phyloP scores from a whole-genome alignment of 805 yeast genomes.

The Candida tallmaniae region DNA sequence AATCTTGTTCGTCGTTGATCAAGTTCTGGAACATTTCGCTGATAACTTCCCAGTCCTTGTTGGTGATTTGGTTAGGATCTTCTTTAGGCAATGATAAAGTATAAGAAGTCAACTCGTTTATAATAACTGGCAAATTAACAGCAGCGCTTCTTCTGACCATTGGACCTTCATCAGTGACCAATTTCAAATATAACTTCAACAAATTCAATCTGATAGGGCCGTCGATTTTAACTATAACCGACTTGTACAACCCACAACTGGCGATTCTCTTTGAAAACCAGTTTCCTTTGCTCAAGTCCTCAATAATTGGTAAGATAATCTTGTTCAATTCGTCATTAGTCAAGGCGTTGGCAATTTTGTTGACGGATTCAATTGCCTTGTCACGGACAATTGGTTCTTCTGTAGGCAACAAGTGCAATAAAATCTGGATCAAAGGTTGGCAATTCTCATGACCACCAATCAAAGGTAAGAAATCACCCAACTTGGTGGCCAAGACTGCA shows the following conservation, averaged over 20 bases:
- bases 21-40: slow-evolving; percentile 78
- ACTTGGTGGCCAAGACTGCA: slow-evolving; percentile 86
- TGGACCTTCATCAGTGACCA: slow-evolving; percentile 89
- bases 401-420: slow-evolving; percentile 81
- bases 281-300: slow-evolving; percentile 75
- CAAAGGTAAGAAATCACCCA: slow-evolving; percentile 81
- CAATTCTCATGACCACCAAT: slow-evolving; percentile 72
- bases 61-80: slow-evolving; percentile 37
- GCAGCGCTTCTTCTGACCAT: slow-evolving; percentile 98
- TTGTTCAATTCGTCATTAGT: slow-evolving; percentile 58
- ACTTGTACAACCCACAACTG: slow-evolving; percentile 80
- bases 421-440: slow-evolving; percentile 53
- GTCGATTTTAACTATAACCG: slow-evolving; percentile 58
- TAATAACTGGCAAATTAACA: slow-evolving; percentile 68
- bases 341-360: slow-evolving; percentile 61
- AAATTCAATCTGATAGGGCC: slow-evolving; percentile 54
- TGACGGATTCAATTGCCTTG: slow-evolving; percentile 83
- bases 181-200: slow-evolving; percentile 60
- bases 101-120: slow-evolving; percentile 50
- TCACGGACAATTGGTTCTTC: slow-evolving; percentile 97
- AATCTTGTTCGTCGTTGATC: slow-evolving; percentile 86
- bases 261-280: slow-evolving; percentile 96
- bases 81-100: slow-evolving; percentile 20
- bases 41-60: slow-evolving; percentile 70
- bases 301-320: slow-evolving; percentile 71